Base-by-base conservation (phyloP, 331 rosid species). In the Saraca asoca region DNA sequence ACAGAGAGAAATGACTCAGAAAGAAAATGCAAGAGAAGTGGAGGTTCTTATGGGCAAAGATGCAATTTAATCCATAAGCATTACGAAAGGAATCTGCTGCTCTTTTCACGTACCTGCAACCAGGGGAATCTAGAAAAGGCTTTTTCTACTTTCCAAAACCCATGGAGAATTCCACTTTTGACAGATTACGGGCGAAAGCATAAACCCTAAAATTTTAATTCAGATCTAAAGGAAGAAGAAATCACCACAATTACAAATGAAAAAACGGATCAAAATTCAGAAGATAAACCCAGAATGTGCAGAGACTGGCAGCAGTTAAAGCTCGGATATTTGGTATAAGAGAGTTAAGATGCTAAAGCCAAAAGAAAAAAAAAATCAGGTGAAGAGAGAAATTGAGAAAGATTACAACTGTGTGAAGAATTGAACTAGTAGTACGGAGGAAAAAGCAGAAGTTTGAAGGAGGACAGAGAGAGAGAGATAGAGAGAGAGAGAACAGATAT, bases 1-100 rank as follows among this genome's bases (percentile, higher is more conserved):
- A 82, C 66, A 81, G 78, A 80, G 85, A 80, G 83, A 82, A 81
- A 77, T 46, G 56, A 62, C 80, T 59, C 71, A 70, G 60, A 74
- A 31, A 68, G 64, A 56, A 85, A 83, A 75, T 75, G 86, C 78
- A 73, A 24, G 80, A 72, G 74, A 73, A 77, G 80, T 67, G 58
- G 43, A 69, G 44, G 58, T 78, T 63, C 51, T 68, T 64, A 78
- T 55, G 82, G 62, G 49, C 57, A 69, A 68, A 70, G 39, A 73
- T 16, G 80, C 80, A 78, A 24, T 62, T 64, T 63, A 74, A 61
- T 55, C 67, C 74, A 78, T 33, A 29, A 70, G 49, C 80, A 73
- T 63, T 78, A 24, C 68, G 65, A 46, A 38, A 71, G 73, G 82
- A 85, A 83, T 83, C 79, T 61, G 69, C 41, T 63, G 53, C 51